phyloP scores from a whole-genome alignment of 441 rosid genomes.

The Hura crepitans region DNA sequence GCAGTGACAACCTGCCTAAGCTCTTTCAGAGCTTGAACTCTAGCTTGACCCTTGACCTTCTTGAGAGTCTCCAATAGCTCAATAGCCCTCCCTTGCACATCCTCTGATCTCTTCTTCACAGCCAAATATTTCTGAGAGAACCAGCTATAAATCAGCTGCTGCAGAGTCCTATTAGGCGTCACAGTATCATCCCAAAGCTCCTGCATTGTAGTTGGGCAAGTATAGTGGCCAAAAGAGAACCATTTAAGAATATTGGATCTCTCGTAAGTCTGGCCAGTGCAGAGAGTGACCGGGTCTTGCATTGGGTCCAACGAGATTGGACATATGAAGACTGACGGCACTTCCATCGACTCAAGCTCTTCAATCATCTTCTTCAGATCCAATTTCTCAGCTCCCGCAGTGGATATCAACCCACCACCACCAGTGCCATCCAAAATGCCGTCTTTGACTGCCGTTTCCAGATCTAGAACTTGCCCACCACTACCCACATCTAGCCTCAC shows the following conservation, averaged over 20 bases:
- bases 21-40: slow-evolving; percentile 70
- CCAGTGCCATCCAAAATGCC: slow-evolving; percentile 62
- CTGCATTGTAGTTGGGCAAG: slow-evolving; percentile 92
- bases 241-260: slow-evolving; percentile 77
- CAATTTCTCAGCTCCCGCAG: slow-evolving; percentile 46
- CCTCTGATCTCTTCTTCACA: slow-evolving; percentile 81
- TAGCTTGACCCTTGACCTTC: slow-evolving; percentile 73
- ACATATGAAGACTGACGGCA: slow-evolving; percentile 79
- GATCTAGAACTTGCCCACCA: slow-evolving; percentile 71
- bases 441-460: slow-evolving; percentile 76
- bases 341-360: slow-evolving; percentile 60
- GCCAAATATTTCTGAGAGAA: slow-evolving; percentile 65
- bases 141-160: slow-evolving; percentile 76
- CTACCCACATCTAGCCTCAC: neutral
- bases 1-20: slow-evolving; percentile 51
- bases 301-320: slow-evolving; percentile 94
- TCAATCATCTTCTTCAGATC: slow-evolving; percentile 71
- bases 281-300: slow-evolving; percentile 89
- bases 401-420: slow-evolving; percentile 26
- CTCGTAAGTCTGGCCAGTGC: slow-evolving; percentile 91
- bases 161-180: slow-evolving; percentile 78
- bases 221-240: slow-evolving; percentile 67
- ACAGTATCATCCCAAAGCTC: slow-evolving; percentile 85
- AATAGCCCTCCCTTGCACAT: slow-evolving; percentile 68
- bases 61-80: slow-evolving; percentile 60